These are phyloP conservation scores for Talaromyces ruber DNA, from an alignment of 495 filamentous ascomycete genomes.

Conservation along the genomic window DNA sequence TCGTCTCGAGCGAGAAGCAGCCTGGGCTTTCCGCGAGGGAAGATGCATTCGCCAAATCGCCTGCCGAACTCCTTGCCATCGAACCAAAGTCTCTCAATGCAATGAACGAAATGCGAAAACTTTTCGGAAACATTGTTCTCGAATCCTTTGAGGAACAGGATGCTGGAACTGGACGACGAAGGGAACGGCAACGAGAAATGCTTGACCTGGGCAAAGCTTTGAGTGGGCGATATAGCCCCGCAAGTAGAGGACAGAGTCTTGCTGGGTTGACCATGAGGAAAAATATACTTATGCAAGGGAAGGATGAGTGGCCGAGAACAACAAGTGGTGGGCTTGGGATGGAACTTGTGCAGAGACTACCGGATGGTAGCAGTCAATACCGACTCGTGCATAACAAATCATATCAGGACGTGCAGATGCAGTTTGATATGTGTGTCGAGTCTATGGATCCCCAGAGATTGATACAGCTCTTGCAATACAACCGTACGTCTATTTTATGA, in stretches of 20 bases:
- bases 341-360: constrained; percentile 55
- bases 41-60: constrained; percentile 35
- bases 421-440: constrained; percentile 73
- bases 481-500: constrained; percentile 29
- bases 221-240: constrained; percentile 50
- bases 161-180: constrained; percentile 42
- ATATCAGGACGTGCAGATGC: constrained; percentile 69
- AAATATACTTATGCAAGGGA: constrained; percentile 82
- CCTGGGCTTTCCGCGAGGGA: constrained; percentile 21
- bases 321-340: constrained; percentile 78
- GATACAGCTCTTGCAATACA: constrained; percentile 55
- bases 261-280: constrained; percentile 60
- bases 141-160: constrained; percentile 51
- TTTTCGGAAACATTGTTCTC: constrained; percentile 79
- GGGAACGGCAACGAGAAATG: constrained; percentile 44
- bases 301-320: constrained; percentile 81
- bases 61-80: constrained; percentile 57
- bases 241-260: constrained; percentile 50
- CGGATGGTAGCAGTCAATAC: constrained; percentile 44
- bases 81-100: constrained; percentile 77
- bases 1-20: constrained; percentile 9
- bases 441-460: constrained; percentile 71
- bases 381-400: constrained; percentile 61
- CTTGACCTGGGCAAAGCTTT: constrained; percentile 65
- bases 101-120: constrained; percentile 82